Evolutionary conservation across 495 filamentous ascomycete genomes (phyloP).

Genomic region (Aspergillus haitiensis): DNA sequence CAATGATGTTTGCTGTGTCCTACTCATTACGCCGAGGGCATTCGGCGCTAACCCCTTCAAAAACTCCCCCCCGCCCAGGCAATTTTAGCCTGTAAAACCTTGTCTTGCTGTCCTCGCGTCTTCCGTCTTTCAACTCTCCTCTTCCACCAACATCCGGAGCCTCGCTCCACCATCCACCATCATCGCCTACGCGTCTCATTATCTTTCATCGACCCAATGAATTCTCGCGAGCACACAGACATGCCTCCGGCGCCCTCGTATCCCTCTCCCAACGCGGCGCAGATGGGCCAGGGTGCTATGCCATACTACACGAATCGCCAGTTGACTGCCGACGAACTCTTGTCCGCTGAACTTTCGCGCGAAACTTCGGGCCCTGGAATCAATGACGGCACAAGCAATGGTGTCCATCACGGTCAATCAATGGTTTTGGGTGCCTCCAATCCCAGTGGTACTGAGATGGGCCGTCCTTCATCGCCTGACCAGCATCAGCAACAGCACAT

Average conservation of each 20-base stretch:
- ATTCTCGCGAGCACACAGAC: slow-evolving; percentile 49
- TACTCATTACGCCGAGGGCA: slow-evolving; percentile 36
- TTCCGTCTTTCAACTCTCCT: slow-evolving; percentile 36
- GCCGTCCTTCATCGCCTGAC: slow-evolving; percentile 41
- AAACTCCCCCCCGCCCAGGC: slow-evolving; percentile 37
- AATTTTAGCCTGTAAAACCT: slow-evolving; percentile 48
- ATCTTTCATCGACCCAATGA: slow-evolving; percentile 35
- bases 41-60: slow-evolving; percentile 45
- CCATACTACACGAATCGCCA: slow-evolving; percentile 49
- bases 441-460: slow-evolving; percentile 38
- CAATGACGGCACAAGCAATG: slow-evolving; percentile 44
- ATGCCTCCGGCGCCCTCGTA: slow-evolving; percentile 51
- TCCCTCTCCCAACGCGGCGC: slow-evolving; percentile 50
- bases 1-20: slow-evolving; percentile 39
- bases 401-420: slow-evolving; percentile 43
- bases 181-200: slow-evolving; percentile 18
- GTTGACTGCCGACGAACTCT: slow-evolving; percentile 48
- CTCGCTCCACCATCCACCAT: slow-evolving; percentile 33
- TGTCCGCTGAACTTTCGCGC: slow-evolving; percentile 49
- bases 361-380: slow-evolving; percentile 45
- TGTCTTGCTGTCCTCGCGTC: slow-evolving; percentile 34
- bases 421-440: slow-evolving; percentile 47
- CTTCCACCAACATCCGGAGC: slow-evolving; percentile 28
- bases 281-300: slow-evolving; percentile 50
- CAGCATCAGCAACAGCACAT: slow-evolving; percentile 51